Percentiles rank a stretch among this genome's conserved stretches.
phyloP scores from a whole-genome alignment of 352 stramenopile species.

The Pythium utonaiense region DNA sequence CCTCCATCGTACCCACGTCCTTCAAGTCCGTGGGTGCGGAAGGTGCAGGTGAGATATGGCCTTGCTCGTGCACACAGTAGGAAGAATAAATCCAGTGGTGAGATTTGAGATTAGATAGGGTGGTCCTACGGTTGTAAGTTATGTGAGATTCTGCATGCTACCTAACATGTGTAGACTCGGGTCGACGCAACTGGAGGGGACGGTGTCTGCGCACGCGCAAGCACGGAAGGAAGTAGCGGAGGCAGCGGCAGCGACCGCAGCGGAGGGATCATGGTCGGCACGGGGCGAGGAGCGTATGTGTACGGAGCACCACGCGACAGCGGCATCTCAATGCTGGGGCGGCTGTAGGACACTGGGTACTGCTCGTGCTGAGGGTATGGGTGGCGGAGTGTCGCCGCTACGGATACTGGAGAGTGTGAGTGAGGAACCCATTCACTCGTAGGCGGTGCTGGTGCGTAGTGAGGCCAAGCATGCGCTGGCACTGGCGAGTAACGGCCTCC shows the following conservation, averaged over 20 bases:
- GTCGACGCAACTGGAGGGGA: neutral
- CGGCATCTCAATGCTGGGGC: slow-evolving; percentile 1
- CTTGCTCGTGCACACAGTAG: neutral
- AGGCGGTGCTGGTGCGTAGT: slow-evolving; percentile 15
- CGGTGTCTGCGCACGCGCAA: neutral
- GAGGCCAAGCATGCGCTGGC: slow-evolving; percentile 10
- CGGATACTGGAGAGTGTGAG: neutral
- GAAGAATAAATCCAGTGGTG: neutral
- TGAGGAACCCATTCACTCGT: slow-evolving; percentile 6
- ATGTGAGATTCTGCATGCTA: too few relatives aligned
- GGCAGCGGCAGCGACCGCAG: slow-evolving; percentile 19
- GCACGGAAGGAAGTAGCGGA: slow-evolving; percentile 10
- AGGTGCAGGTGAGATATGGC: neutral
- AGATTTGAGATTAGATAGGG: slow-evolving; percentile 1
- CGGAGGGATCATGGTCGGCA: slow-evolving; percentile 11
- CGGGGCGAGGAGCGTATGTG: neutral
- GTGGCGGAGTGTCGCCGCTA: neutral
- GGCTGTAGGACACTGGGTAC: neutral
- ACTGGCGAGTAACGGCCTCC: slow-evolving; percentile 7
- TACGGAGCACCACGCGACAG: neutral
- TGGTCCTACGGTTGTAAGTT: too few relatives aligned
- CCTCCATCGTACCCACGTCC: too few relatives aligned
- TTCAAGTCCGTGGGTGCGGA: neutral
- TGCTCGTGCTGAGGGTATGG: neutral
- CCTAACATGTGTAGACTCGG: slow-evolving; percentile 1